A percentile compares a stretch with the other conserved stretches of the same genome.
Conservation (phyloP, 208 protist species). For the Kentomonas sorsogonicus region DNA sequence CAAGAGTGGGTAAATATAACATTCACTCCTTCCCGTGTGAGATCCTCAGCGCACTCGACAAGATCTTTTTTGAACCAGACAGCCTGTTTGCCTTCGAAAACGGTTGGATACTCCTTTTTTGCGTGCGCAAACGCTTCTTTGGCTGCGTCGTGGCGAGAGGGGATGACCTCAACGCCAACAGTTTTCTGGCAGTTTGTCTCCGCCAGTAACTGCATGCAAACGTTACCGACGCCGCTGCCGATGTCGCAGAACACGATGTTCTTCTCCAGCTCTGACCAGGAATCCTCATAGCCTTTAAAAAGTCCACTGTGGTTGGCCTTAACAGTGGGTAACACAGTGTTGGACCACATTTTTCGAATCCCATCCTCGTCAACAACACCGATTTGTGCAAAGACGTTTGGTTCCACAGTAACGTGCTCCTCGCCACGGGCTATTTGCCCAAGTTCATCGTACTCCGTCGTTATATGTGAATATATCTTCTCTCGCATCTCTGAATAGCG, state of each 20-base stretch:
- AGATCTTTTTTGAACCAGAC: constrained; percentile 68
- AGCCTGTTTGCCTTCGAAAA: constrained; percentile 52
- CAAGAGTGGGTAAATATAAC: constrained; percentile 76
- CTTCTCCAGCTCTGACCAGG: constrained; percentile 33
- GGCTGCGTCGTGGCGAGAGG: constrained; percentile 49
- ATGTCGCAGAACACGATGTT: constrained; percentile 78
- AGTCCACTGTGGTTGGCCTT: constrained; percentile 6
- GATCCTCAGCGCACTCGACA: constrained; percentile 33
- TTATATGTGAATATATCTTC: constrained; percentile 48
- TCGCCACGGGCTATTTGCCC: constrained; percentile 59
- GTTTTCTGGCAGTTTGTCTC: constrained; percentile 64
- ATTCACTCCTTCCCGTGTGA: constrained; percentile 56
- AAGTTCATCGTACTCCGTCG: constrained; percentile 47
- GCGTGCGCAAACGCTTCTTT: constrained; percentile 38
- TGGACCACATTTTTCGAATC: constrained; percentile 71
- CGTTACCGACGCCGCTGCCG: constrained; percentile 78
- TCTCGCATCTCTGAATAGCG: constrained; percentile 47
- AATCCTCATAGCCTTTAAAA: constrained; percentile 19
- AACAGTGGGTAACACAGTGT: constrained; percentile 45
- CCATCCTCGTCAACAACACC: constrained; percentile 66
- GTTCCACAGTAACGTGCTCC: constrained; percentile 62
- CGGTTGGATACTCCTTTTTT: constrained; percentile 37
- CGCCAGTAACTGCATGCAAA: constrained; percentile 75
- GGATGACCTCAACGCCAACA: constrained; percentile 78
- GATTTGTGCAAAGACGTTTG: constrained; percentile 76